Percentiles rank a stretch among this genome's conserved stretches.
Evolutionary conservation across 257 asterid genomes (phyloP).

Genomic region (Jacaranda copaia): DNA sequence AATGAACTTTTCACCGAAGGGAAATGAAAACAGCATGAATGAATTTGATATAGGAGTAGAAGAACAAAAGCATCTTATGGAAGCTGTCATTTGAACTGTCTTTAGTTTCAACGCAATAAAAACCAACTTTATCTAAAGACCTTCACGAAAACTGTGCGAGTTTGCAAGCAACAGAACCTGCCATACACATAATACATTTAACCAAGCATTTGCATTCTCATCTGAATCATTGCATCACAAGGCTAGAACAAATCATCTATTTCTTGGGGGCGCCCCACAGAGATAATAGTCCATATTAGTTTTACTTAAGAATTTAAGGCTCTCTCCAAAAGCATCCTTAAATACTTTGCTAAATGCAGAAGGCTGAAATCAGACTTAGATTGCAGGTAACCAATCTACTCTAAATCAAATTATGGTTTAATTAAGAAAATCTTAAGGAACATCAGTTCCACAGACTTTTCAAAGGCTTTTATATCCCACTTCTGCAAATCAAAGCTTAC

Average conservation of each 20-base stretch:
- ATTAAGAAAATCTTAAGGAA: constrained; percentile 4
- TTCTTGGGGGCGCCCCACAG: not conserved
- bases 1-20: not conserved
- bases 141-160: not conserved
- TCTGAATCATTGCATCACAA: constrained; percentile 2
- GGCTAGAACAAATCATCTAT: constrained; percentile 3
- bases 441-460: constrained; percentile 27
- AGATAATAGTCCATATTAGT: not conserved
- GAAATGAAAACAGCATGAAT: no score
- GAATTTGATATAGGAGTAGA: no score
- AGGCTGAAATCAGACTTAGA: constrained; percentile 19
- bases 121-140: not conserved
- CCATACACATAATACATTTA: not conserved
- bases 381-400: constrained; percentile 16
- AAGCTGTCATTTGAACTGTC: not conserved
- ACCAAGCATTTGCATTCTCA: constrained; percentile 4
- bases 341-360: constrained; percentile 18
- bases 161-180: not conserved
- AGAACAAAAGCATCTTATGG: no score
- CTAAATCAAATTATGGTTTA: constrained; percentile 21
- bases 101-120: not conserved
- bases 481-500: constrained; percentile 26
- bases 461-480: not conserved
- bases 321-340: constrained; percentile 9
- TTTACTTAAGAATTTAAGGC: constrained; percentile 2